Evolutionary conservation across 257 asterid species (phyloP).

Genomic region (Mitragyna speciosa): DNA sequence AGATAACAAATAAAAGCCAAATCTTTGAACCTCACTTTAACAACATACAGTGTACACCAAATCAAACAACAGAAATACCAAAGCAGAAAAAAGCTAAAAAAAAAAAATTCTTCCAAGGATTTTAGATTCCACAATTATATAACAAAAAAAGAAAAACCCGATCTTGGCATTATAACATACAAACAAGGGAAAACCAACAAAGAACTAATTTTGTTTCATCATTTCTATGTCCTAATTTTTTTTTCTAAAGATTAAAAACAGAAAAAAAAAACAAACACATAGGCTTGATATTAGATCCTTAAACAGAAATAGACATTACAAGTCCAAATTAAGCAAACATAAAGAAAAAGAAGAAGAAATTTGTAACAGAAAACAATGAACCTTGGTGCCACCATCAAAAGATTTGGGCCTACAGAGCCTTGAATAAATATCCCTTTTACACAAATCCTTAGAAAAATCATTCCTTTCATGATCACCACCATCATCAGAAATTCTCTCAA

Average conservation of each 20-base stretch:
- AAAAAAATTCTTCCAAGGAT: background rate
- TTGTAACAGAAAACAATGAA: constrained; percentile 17
- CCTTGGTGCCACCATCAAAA: constrained; percentile 80
- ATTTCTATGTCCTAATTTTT: background rate
- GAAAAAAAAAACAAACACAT: background rate
- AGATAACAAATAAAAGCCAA: background rate
- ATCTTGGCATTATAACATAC: background rate
- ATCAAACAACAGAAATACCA: background rate
- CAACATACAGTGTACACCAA: background rate
- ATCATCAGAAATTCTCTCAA: constrained; percentile 48
- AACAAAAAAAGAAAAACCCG: background rate
- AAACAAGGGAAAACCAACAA: background rate
- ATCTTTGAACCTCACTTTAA: background rate
- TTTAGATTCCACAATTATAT: background rate
- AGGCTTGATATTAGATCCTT: background rate
- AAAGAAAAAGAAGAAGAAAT: background rate
- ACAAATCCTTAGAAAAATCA: constrained; percentile 27
- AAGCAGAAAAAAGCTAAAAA: background rate
- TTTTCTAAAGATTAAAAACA: background rate
- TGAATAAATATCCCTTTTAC: constrained; percentile 61
- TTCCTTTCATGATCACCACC: constrained; percentile 8
- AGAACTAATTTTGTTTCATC: background rate
- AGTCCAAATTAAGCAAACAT: background rate
- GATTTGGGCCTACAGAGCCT: constrained; percentile 56
- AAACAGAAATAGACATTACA: background rate